Evolutionary conservation across 345 rosid genomes (phyloP), one percentile per base, ranked within the genome.

Genomic region (Pelargonium nanum): DNA sequence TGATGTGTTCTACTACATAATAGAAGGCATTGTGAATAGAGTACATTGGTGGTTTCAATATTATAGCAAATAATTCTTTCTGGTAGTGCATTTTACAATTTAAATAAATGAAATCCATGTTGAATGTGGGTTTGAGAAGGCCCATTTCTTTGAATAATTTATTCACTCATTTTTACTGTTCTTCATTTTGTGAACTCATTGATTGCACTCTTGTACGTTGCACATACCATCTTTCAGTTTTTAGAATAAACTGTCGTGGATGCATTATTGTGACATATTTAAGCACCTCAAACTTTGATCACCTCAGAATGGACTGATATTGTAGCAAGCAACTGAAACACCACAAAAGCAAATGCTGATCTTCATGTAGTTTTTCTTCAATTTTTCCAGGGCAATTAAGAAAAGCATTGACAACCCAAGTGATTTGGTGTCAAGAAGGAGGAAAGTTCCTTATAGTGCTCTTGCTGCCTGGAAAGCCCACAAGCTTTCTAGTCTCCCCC

Each of bases 371-470:
- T 23, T 58, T 28, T n/a, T 34, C 19, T 55, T 66, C 57, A 56
- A 65, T 45, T 32, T 74, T 70, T 67, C 64, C 82, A 92, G 98
- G 53, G 61, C 76, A 28, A 61, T 93, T 21, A 87, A 58, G 76
- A 68, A 70, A 74, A 64, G 60, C 63, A 58, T 87, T 56, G 75
- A 79, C 22, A 82, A 89, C 69, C 40, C 91, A 21, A 81, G 88
- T 72, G 79, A 72, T 40, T 69, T 92, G 79, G 79, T 89, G 51
- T 63, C 63, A 22, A 86, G 81, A 75, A 74, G 88, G 64, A 74
- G 61, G 69, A 81, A 82, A 60, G 67, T 57, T 62, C 73, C 78
- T 59, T 45, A 7, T 40, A 77, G 71, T 62, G 73, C 75, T 67
- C 68, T 56, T 59, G 57, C 67, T 72, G 78, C 72, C 32, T 77